phyloP scores from a whole-genome alignment of 768 basidiomycete genomes.

The Psilocybe tampanensis region DNA sequence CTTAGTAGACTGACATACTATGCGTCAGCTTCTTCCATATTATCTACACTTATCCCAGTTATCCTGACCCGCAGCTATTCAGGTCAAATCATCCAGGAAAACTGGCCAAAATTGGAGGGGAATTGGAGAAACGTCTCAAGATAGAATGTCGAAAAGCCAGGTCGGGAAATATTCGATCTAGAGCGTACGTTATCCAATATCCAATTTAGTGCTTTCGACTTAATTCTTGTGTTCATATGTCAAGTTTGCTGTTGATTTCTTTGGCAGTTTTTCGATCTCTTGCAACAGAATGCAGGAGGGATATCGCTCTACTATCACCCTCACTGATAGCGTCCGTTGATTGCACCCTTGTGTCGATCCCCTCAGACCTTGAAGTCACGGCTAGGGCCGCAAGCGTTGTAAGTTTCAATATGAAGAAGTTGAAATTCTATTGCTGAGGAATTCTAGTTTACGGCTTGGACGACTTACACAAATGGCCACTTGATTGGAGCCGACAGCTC shows the following conservation, averaged over 20 bases:
- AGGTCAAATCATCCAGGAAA: conserved; percentile 81
- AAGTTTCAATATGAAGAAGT: conserved; percentile 29
- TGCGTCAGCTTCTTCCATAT: conserved; percentile 51
- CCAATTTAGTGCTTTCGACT: background rate
- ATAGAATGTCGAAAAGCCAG: conserved; percentile 68
- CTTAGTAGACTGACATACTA: conserved; percentile 86
- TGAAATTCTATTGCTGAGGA: background rate
- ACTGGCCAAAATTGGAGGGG: conserved; percentile 72
- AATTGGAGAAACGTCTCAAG: conserved; percentile 75
- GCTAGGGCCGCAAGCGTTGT: conserved; percentile 83
- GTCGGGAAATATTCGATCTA: conserved; percentile 72
- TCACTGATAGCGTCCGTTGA: conserved; percentile 70
- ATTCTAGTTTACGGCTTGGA: conserved; percentile 90
- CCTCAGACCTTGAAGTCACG: conserved; percentile 72
- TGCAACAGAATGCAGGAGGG: conserved; percentile 84
- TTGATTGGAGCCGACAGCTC: conserved; percentile 76
- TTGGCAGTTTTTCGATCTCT: conserved; percentile 81
- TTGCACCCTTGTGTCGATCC: conserved; percentile 51
- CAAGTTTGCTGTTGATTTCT: conserved; percentile 78
- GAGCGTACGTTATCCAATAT: conserved; percentile 67
- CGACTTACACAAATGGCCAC: conserved; percentile 87
- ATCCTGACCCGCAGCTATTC: conserved; percentile 1
- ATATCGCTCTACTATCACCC: conserved; percentile 74
- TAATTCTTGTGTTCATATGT: conserved; percentile 12
- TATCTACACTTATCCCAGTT: background rate